Conservation (phyloP, 306 rosid genomes). For the Pueraria montana region DNA sequence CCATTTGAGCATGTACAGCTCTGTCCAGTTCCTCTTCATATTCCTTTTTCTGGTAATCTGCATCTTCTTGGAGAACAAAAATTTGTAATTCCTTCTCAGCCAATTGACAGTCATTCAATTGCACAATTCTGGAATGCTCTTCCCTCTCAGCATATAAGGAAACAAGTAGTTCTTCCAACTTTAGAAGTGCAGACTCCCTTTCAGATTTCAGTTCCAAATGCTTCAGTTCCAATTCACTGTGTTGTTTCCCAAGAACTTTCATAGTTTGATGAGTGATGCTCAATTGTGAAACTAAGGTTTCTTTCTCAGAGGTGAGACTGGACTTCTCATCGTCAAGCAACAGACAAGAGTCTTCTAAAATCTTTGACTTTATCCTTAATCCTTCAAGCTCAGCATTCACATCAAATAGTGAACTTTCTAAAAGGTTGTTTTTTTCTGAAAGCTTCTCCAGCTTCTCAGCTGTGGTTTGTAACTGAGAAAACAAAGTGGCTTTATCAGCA, state of each 20-base stretch:
- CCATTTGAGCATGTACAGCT: slow-evolving; percentile 63
- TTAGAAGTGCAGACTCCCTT: slow-evolving; percentile 72
- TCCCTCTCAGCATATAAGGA: slow-evolving; percentile 73
- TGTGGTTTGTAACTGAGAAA: slow-evolving; percentile 68
- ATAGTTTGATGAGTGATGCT: slow-evolving; percentile 61
- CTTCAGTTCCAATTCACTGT: slow-evolving; percentile 58
- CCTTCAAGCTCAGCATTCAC: slow-evolving; percentile 83
- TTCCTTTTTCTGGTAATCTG: slow-evolving; percentile 63
- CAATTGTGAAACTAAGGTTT: slow-evolving; percentile 65
- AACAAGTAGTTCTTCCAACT: slow-evolving; percentile 76
- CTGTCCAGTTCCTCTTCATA: slow-evolving; percentile 76
- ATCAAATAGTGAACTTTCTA: slow-evolving; percentile 83
- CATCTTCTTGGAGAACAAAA: slow-evolving; percentile 67
- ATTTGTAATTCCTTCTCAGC: slow-evolving; percentile 70
- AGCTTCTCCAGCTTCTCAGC: slow-evolving; percentile 69
- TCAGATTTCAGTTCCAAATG: slow-evolving; percentile 64
- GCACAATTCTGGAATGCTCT: slow-evolving; percentile 64
- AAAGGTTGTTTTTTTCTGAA: slow-evolving; percentile 65
- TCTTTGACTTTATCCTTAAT: slow-evolving; percentile 69
- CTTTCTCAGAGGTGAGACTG: slow-evolving; percentile 69
- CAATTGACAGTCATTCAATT: slow-evolving; percentile 60
- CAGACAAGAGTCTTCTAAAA: slow-evolving; percentile 67
- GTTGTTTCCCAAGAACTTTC: slow-evolving; percentile 64
- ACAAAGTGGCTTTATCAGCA: slow-evolving; percentile 74
- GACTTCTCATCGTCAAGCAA: slow-evolving; percentile 71